These are phyloP conservation scores for Trichoderma hamatum DNA, from an alignment of 2,329 filamentous ascomycete species.

Conservation along the genomic window DNA sequence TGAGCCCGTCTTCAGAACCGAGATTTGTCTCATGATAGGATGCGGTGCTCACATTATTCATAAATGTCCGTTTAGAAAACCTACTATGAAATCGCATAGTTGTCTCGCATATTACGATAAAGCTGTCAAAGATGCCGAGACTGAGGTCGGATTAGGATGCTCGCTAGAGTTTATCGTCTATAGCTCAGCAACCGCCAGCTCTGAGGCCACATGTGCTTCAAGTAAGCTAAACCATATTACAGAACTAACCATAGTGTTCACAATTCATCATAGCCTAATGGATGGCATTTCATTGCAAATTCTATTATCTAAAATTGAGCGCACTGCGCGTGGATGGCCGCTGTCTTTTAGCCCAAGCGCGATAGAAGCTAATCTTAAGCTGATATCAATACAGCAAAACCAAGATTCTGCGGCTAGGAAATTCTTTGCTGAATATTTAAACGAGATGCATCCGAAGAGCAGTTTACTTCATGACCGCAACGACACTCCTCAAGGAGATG, in stretches of 20 bases:
- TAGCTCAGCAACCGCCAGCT: not conserved
- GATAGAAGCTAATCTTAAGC: not conserved
- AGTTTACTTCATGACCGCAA: not conserved
- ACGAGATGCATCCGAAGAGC: not conserved
- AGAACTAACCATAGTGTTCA: constrained; percentile 10
- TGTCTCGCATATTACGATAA: not conserved
- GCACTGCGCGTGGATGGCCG: not conserved
- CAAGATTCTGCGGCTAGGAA: not conserved
- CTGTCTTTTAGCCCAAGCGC: not conserved
- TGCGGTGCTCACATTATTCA: constrained; percentile 22
- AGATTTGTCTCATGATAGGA: constrained; percentile 11
- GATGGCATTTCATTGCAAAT: constrained; percentile 22
- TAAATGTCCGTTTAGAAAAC: constrained; percentile 6
- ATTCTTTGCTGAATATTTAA: not conserved
- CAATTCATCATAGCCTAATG: constrained; percentile 22
- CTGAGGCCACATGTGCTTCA: not conserved
- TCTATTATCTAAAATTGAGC: constrained; percentile 9
- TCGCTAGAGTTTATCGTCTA: not conserved
- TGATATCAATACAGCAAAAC: not conserved
- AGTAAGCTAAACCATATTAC: not conserved
- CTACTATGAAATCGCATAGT: not conserved
- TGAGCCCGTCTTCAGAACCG: constrained; percentile 18
- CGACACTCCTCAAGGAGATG: not conserved
- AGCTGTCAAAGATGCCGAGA: not conserved
- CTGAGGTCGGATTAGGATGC: not conserved